Base-by-base conservation (phyloP, 2,329 filamentous ascomycete species). In the Eutypella sp. region DNA sequence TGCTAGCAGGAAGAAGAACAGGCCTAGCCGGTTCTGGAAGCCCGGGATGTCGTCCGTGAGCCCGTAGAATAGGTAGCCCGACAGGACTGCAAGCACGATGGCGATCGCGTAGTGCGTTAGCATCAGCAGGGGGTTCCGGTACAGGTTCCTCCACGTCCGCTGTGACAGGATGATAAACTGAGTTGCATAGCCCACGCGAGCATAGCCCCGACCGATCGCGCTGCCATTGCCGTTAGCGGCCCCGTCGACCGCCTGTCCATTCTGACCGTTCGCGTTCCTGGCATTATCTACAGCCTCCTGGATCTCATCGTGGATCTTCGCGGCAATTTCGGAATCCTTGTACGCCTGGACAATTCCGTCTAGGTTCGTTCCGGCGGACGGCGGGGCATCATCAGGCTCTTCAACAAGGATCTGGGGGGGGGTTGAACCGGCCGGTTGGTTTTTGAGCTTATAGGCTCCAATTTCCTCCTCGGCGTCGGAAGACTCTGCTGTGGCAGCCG, bases 61-160 rank as follows among this genome's bases (percentile, higher is more conserved):
- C 2, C 92, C 93, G 58, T 97, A 99, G 72, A 97, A 99, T 11
- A 99, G 78, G 67, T 88, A 97, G 3, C 93, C 93, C 2, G 92
- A 91, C 47, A 99, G 86, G 5, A 97, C 92, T 2, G 91, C 93
- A 5, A 99, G 79, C 0, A 97, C 71, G 49, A 99, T 97, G 7
- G 93, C 90, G 55, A 96, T 97, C 31, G 93, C 93, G 63, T 97
- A 99, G 68, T 99, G 93, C 0, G 91, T 96, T 47, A 99, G 79
- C 93, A 99, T 99, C 48, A 99, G 74, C 80, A 97, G 91, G 1
- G 93, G 93, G 65, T 99, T 96, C 47, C 93, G 84, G 72, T 99
- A 97, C 6, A 99, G 76, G 62, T 99, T 99, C 62, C 87, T 90
- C 92, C 92, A 99, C 0, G 93, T 99, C 39, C 93, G 82, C 58